Evolutionary conservation across 164 flowering plant genomes (phyloP).

Genomic region (Macadamia integrifolia): DNA sequence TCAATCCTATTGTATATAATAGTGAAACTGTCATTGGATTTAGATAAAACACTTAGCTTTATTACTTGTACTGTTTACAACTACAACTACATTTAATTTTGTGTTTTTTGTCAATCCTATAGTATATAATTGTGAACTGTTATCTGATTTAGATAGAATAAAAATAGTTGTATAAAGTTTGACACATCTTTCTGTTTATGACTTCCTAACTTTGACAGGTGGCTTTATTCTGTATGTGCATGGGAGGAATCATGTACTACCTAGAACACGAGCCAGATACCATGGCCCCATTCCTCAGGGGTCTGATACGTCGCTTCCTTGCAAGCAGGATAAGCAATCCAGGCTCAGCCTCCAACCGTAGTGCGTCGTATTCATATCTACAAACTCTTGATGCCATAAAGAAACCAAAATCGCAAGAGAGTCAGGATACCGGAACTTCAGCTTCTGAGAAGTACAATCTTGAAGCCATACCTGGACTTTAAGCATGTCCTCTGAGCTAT

Average conservation of each 20-base stretch:
- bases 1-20: too few species aligned
- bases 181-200: neutral
- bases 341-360: constrained; percentile 36
- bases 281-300: constrained; percentile 90
- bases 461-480: constrained; percentile 91
- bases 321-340: constrained; percentile 92
- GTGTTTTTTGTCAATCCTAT: too few species aligned
- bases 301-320: constrained; percentile 85
- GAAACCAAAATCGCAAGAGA: constrained; percentile 42
- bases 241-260: constrained; percentile 97
- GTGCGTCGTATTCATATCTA: constrained; percentile 56
- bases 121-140: too few species aligned
- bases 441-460: constrained; percentile 70
- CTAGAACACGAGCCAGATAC: constrained; percentile 93
- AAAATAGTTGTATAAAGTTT: neutral
- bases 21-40: neutral
- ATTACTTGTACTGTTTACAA: too few species aligned
- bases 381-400: constrained; percentile 52
- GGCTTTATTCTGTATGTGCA: constrained; percentile 72
- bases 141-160: neutral
- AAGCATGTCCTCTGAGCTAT: constrained; percentile 8
- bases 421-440: constrained; percentile 32
- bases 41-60: neutral
- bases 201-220: constrained; percentile 41
- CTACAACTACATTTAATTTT: too few species aligned